Evolutionary conservation across 2,329 filamentous ascomycete genomes (phyloP), one percentile per base, ranked within the genome.

Genomic region (Ceratocystis papillata): DNA sequence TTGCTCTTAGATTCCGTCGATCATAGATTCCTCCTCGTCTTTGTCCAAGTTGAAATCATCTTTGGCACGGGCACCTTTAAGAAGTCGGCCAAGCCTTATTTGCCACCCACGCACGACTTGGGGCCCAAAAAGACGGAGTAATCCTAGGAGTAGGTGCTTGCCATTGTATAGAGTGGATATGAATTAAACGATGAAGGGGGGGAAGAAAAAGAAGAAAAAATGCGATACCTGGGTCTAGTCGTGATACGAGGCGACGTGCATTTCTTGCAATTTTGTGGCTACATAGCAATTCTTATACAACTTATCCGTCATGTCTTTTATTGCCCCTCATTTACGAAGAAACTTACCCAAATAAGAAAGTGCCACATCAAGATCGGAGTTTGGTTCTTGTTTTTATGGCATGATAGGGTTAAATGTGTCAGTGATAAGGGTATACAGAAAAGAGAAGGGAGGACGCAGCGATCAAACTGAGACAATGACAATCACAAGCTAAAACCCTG

Each of bases 401-500:
- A 8, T 33, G 4, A 17, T 57, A 57, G 53, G 53, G 53, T 57
- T 57, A 57, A 7, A n/a, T 37, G 53, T 20, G 4, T 15, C 17
- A 57, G 12, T 2, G 2, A 30, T 17, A 33, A 57, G 53, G 53
- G 53, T 57, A 17, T 5, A 5, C 7, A 3, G 2, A 33, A 22
- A 17, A 17, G 17, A 33, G 25, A 57, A 17, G 22, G n/a, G 17
- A 57, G 53, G 48, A 25, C 20, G 20, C 20, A 53, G 20, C 15
- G 20, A 53, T 25, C 48, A 53, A 53, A 10, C 8, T 53, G 48
- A 12, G 48, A 53, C 48, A 53, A 57, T 57, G 53, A 17, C 28
- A 33, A 57, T 57, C 53, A 57, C 53, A 57, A 57, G 28, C 53
- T 57, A 57, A 33, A 57, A 57, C 53, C 53, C 28, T 57, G 53